Percentiles rank a stretch among this genome's conserved stretches.
Evolutionary conservation across 495 filamentous ascomycete species (phyloP).

Genomic region (Aspergillus affinis): DNA sequence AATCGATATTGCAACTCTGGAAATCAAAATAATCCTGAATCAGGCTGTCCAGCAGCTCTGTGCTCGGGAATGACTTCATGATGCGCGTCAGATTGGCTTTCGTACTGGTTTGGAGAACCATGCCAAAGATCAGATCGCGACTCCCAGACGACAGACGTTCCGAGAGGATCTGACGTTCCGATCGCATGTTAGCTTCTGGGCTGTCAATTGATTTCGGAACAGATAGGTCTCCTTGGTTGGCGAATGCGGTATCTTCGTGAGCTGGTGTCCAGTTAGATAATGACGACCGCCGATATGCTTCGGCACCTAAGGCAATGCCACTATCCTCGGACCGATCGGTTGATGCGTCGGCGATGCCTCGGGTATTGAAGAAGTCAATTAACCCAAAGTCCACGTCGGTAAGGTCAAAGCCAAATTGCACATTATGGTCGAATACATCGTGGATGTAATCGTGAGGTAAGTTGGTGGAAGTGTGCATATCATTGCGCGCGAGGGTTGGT

Average conservation of each 20-base stretch:
- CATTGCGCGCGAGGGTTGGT: conserved; percentile 28
- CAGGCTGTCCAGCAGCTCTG: conserved; percentile 56
- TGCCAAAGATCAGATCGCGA: conserved; percentile 57
- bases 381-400: conserved; percentile 61
- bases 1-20: conserved; percentile 47
- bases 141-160: conserved; percentile 45
- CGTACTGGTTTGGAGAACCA: conserved; percentile 54
- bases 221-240: conserved; percentile 55
- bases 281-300: conserved; percentile 45
- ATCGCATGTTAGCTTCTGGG: conserved; percentile 19
- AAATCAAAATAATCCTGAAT: conserved; percentile 60
- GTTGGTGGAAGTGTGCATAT: conserved; percentile 23
- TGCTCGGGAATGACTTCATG: conserved; percentile 60
- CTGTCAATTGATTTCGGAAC: conserved; percentile 41
- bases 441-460: conserved; percentile 29
- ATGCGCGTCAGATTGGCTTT: conserved; percentile 45
- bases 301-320: conserved; percentile 31
- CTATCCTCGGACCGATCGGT: conserved; percentile 22
- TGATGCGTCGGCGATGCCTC: conserved; percentile 29
- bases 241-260: conserved; percentile 48
- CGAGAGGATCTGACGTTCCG: conserved; percentile 25
- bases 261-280: conserved; percentile 56
- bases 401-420: conserved; percentile 56
- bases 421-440: conserved; percentile 33
- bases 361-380: conserved; percentile 55